Percentiles rank a stretch among this genome's conserved stretches.
These are phyloP conservation scores for Dictyostelium brefeldianum DNA, from an alignment of 78 protist species.

Conservation along the genomic window DNA sequence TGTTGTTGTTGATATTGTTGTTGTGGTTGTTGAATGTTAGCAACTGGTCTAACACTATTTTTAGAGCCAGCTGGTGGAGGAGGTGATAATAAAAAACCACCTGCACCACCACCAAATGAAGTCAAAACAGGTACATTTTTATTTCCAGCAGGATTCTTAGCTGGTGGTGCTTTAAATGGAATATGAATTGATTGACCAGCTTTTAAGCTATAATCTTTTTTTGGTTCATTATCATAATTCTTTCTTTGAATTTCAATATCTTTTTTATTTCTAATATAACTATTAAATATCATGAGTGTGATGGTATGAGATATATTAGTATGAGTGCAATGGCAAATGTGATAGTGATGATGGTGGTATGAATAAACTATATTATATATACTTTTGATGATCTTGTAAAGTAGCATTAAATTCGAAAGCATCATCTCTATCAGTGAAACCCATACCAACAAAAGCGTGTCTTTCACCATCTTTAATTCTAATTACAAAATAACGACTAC, in stretches of 20 bases:
- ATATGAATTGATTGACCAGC: constrained; percentile 71
- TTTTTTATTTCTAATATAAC: constrained; percentile 67
- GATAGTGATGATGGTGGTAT: background rate
- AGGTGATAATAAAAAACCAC: constrained; percentile 74
- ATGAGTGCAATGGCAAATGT: background rate
- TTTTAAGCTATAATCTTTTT: constrained; percentile 61
- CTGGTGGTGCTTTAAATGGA: constrained; percentile 55
- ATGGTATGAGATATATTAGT: background rate
- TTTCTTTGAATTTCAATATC: constrained; percentile 47
- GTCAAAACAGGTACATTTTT: constrained; percentile 8
- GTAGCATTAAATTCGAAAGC: constrained; percentile 89
- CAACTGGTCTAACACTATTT: background rate
- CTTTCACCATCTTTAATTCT: constrained; percentile 84
- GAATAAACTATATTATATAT: background rate
- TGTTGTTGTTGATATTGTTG: constrained; percentile 31
- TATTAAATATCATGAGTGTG: background rate
- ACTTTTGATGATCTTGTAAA: constrained; percentile 87
- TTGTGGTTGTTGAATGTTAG: constrained; percentile 8
- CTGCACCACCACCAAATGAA: constrained; percentile 1
- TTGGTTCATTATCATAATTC: constrained; percentile 62
- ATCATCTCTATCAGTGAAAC: constrained; percentile 87
- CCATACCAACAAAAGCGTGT: constrained; percentile 88
- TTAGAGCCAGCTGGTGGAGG: constrained; percentile 50
- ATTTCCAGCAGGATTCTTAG: background rate
- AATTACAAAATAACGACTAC: constrained; percentile 88